These are phyloP conservation scores for Vigna mungo DNA, from an alignment of 306 rosid genomes.

Conservation along the genomic window DNA sequence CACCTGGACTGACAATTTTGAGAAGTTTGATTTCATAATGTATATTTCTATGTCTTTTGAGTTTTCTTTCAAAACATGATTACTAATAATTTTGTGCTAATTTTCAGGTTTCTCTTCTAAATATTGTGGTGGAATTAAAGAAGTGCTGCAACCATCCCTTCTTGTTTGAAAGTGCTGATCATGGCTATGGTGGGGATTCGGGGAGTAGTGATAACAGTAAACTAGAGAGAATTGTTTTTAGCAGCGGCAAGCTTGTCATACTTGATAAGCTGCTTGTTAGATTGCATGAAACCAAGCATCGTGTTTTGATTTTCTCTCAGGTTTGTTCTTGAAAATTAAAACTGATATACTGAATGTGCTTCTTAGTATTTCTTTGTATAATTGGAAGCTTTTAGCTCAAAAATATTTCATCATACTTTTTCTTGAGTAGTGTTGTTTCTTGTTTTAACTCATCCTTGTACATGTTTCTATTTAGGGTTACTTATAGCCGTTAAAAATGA, in stretches of 20 bases:
- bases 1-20: not conserved
- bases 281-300: slow-evolving; percentile 96
- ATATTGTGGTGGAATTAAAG: slow-evolving; percentile 97
- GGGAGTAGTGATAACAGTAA: slow-evolving; percentile 77
- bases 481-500: not conserved
- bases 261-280: slow-evolving; percentile 94
- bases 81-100: slow-evolving; percentile 15
- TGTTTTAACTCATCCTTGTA: not conserved
- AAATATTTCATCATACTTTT: not conserved
- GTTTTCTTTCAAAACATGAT: not conserved
- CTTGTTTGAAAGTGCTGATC: slow-evolving; percentile 99
- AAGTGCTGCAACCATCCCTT: slow-evolving; percentile 99
- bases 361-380: not conserved
- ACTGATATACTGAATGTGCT: slow-evolving; percentile 30
- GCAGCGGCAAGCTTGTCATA: slow-evolving; percentile 98
- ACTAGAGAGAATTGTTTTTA: slow-evolving; percentile 87
- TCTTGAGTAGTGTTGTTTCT: not conserved
- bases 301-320: slow-evolving; percentile 98
- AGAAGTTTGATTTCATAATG: slow-evolving; percentile 18
- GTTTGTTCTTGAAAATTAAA: slow-evolving; percentile 56
- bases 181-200: slow-evolving; percentile 97
- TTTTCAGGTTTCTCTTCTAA: slow-evolving; percentile 92
- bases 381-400: not conserved
- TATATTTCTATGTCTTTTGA: slow-evolving; percentile 14
- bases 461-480: not conserved